These are phyloP conservation scores for Sugiyamaella castrensis DNA, from an alignment of 1,139 yeast species.

Conservation along the genomic window DNA sequence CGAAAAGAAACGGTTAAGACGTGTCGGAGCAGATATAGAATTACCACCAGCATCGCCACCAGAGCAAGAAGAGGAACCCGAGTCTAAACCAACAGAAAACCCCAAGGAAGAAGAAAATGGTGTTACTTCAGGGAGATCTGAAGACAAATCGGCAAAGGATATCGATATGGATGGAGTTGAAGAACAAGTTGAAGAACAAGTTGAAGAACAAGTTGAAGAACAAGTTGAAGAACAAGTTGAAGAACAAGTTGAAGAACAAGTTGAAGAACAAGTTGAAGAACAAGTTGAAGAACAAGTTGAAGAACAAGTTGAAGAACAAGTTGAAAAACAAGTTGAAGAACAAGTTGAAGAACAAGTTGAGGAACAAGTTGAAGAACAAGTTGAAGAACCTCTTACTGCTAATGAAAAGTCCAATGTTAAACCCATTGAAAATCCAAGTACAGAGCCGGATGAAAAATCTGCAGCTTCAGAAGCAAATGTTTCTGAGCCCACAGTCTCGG, in stretches of 20 bases:
- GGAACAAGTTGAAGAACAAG: neutral
- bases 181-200: neutral
- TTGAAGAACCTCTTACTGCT: neutral
- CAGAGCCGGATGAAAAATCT: no score
- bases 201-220: slow-evolving; percentile 2
- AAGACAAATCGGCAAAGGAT: neutral
- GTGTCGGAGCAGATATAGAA: slow-evolving; percentile 23
- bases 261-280: neutral
- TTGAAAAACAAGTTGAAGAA: neutral
- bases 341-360: slow-evolving; percentile 1
- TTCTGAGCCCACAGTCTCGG: neutral
- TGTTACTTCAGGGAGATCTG: neutral
- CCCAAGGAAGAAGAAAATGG: no score
- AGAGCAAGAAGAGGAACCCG: slow-evolving; percentile 5
- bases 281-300: neutral
- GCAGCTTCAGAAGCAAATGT: neutral
- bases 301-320: neutral
- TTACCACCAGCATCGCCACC: neutral
- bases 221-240: slow-evolving; percentile 4
- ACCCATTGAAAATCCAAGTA: no score
- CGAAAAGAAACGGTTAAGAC: slow-evolving; percentile 24
- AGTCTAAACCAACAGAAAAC: neutral
- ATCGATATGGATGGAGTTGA: slow-evolving; percentile 6
- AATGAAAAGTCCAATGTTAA: no score
- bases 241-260: slow-evolving; percentile 1